These are phyloP conservation scores for Dichotomocladium elegans DNA, from an alignment of 371 early-diverging fungal species.

Conservation along the genomic window DNA sequence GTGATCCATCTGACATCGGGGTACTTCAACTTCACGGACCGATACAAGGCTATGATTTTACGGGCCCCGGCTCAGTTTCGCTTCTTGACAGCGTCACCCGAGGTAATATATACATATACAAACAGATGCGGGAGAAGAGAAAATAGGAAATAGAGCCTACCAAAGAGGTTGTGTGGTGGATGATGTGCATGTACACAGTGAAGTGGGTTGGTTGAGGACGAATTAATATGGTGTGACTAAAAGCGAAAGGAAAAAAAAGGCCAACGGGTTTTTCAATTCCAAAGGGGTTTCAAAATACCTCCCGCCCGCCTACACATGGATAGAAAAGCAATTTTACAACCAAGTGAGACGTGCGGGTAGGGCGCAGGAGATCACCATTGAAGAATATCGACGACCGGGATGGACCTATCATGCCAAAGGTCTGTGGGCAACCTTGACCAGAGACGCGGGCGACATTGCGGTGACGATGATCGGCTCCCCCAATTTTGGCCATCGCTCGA, in stretches of 20 bases:
- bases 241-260: no score
- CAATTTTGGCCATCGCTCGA: constrained; percentile 89
- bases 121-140: not conserved
- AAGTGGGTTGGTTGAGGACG: not conserved
- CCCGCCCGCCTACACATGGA: constrained; percentile 86
- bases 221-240: not conserved
- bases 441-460: constrained; percentile 37
- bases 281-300: constrained; percentile 83
- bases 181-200: no score
- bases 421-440: constrained; percentile 49
- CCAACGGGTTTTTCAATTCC: constrained; percentile 91
- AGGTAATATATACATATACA: constrained; percentile 41
- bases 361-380: constrained; percentile 50
- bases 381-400: constrained; percentile 69
- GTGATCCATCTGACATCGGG: constrained; percentile 77
- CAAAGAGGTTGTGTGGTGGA: no score
- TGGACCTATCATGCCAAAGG: constrained; percentile 95
- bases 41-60: constrained; percentile 59
- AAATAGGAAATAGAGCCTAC: no score
- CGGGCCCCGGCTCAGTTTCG: constrained; percentile 55
- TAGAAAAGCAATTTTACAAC: constrained; percentile 62
- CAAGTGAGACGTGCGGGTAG: constrained; percentile 34
- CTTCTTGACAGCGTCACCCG: constrained; percentile 83
- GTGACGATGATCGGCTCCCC: constrained; percentile 89
- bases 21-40: constrained; percentile 89